Percentiles rank a stretch among this genome's conserved stretches.
Evolutionary conservation across 257 asterid species (phyloP).

Genomic region (Orobanche coerulescens): DNA sequence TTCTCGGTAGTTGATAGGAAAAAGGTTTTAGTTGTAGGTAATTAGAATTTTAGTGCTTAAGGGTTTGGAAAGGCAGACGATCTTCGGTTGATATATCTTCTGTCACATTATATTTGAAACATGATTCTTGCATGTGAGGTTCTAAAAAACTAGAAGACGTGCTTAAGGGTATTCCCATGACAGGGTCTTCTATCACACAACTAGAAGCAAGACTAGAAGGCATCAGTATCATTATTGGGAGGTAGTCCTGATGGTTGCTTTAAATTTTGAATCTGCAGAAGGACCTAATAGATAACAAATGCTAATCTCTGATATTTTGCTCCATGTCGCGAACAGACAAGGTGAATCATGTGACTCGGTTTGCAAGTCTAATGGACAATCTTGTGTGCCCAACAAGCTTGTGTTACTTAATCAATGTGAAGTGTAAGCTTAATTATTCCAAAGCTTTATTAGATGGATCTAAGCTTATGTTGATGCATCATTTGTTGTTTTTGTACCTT

Average conservation of each 20-base stretch:
- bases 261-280: slow-evolving; percentile 4
- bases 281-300: slow-evolving; percentile 16
- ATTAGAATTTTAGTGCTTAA: not conserved
- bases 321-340: slow-evolving; percentile 36
- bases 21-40: slow-evolving; percentile 3
- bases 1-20: not conserved
- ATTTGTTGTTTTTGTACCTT: too few relatives aligned
- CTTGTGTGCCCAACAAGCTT: slow-evolving; percentile 86
- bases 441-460: not conserved
- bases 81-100: slow-evolving; percentile 4
- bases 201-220: slow-evolving; percentile 57
- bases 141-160: slow-evolving; percentile 9
- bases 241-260: slow-evolving; percentile 30
- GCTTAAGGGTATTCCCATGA: slow-evolving; percentile 19
- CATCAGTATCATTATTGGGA: slow-evolving; percentile 58
- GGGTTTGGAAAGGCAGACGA: not conserved
- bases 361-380: slow-evolving; percentile 68
- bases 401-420: slow-evolving; percentile 69
- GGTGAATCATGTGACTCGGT: slow-evolving; percentile 77
- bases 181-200: slow-evolving; percentile 44
- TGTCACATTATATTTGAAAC: not conserved
- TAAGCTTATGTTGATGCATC: too few relatives aligned
- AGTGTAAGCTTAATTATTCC: slow-evolving; percentile 40
- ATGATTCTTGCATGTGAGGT: slow-evolving; percentile 8
- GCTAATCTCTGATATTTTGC: slow-evolving; percentile 22